Evolutionary conservation across 2,329 filamentous ascomycete species (phyloP), one percentile per base, ranked within the genome.

Genomic region (Talaromyces sp.): DNA sequence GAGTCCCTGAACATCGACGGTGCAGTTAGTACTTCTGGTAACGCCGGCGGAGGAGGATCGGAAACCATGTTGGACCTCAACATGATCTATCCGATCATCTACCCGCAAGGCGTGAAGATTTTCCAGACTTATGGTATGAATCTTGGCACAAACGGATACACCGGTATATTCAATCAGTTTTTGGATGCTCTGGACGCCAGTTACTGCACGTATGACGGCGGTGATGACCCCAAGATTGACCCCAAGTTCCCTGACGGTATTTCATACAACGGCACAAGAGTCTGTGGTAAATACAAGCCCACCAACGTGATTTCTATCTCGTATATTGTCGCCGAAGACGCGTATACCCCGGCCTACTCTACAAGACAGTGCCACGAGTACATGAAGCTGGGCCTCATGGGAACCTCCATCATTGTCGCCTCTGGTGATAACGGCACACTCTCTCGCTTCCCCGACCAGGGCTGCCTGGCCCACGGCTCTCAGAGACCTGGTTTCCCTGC

Each of bases 401-500:
- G 71, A 4, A 66, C 70, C 49, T 70, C 71, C 0, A 67, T 73
- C 25, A 64, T 73, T 27, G 66, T 70, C 22, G 67, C 70, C 2
- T 71, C 70, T 5, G 69, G 69, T 13, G 70, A 73, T 58, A 65
- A 68, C 19, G 71, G 71, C 8, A 55, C 54, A 1, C 36, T 33
- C 4, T 69, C 72, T 6, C 25, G 30, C 28, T 54, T 42, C 32
- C 44, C 44, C 27, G 44, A 51, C 22, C 10, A 56, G 7, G 54
- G 54, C 13, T 56, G 54, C 33, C 36, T 56, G 33, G n/a, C 54
- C 9, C 11, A 42, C 30, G 54, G 22, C 30, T n/a, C 54, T 6
- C 54, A 56, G 19, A 76, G 77, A 36, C 81, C 82, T 0, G 72
- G 75, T 32, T 83, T 79, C 65, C 80, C 81, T 19, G 75, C 77